Base-by-base conservation (phyloP, 176 grass and related monocot genomes). In the Puya raimondii region DNA sequence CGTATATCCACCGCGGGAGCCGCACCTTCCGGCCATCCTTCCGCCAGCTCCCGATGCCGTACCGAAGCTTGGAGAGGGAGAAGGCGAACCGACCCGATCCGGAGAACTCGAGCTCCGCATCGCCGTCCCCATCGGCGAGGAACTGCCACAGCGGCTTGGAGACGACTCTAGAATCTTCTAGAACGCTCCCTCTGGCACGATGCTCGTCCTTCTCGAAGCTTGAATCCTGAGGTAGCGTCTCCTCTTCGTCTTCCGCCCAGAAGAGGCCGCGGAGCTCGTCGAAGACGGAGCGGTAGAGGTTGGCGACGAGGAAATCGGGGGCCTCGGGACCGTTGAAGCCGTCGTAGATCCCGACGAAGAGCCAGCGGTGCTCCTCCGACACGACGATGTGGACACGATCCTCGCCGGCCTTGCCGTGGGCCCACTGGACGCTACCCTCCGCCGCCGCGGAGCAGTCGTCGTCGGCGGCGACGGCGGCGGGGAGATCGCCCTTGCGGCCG, bases 321-420 rank as follows among this genome's bases (percentile, higher is more conserved):
- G 92, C 92, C 67, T 96, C 92, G 23, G 92, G 88, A 5, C 92
- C 88, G 15, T 91, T 96, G 83, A 96, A 96, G 42, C 92, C 92
- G 63, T 96, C 88, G 71, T 96, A 96, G 81, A 96, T 96, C 50
- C 92, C 88, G 67, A 96, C 85, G 53, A 96, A 96, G 20, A 96
- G 73, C 92, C 92, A 96, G 10, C 88, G 72, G n/a, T 96, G 88
- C 51, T 91, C 88, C 85, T 96, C 85, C 17, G 92, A 91, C 23
- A 96, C 78, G 13, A 96, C 92, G 33, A 96, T 85, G 63, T 96
- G 83, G 48, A 91, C 85, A 29, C 88, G 75, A 85, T 96, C 92
- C 79, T 96, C 92, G 17, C 92, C 92, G 1, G 88, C 88, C 27
- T 87, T 87, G 4, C 88, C 88, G 68, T 96, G 92, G 52, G 92